These are phyloP conservation scores for Penicillium occitanis DNA, from an alignment of 2,329 filamentous ascomycete species.

Conservation along the genomic window DNA sequence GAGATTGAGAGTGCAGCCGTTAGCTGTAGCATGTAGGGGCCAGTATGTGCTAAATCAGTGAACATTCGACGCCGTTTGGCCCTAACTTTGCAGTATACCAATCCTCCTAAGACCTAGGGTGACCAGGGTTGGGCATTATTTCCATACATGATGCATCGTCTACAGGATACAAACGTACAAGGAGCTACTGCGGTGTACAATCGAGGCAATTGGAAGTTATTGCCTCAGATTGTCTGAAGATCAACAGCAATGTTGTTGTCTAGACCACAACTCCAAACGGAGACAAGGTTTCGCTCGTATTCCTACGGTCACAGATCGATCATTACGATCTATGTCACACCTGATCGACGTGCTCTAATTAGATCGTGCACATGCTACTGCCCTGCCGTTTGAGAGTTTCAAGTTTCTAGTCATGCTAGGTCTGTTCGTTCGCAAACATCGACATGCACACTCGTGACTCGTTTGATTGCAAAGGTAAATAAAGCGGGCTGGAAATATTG, in stretches of 20 bases:
- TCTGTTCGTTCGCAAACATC: background rate
- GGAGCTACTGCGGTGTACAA: background rate
- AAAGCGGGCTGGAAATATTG: slow-evolving; percentile 1
- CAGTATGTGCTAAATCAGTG: background rate
- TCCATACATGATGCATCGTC: background rate
- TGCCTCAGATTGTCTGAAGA: background rate
- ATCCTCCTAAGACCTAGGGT: slow-evolving; percentile 7
- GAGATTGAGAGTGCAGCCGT: slow-evolving; percentile 10
- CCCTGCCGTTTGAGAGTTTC: background rate
- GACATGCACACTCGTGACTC: background rate
- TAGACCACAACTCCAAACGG: background rate
- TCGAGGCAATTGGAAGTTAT: background rate
- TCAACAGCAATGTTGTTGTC: slow-evolving; percentile 4
- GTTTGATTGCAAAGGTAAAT: slow-evolving; percentile 3
- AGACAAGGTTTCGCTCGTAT: background rate
- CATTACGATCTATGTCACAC: slow-evolving; percentile 5
- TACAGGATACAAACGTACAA: slow-evolving; percentile 2
- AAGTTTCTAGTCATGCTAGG: background rate
- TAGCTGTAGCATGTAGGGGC: slow-evolving; percentile 4
- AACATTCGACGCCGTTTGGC: slow-evolving; percentile 14
- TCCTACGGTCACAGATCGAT: slow-evolving; percentile 2
- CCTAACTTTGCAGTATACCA: slow-evolving; percentile 15
- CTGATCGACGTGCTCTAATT: background rate
- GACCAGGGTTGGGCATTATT: slow-evolving; percentile 10
- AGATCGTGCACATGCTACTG: background rate